Percentiles rank a stretch among this genome's conserved stretches.
These are phyloP conservation scores for Lentinula sp. DNA, from an alignment of 768 basidiomycete genomes.

Conservation along the genomic window DNA sequence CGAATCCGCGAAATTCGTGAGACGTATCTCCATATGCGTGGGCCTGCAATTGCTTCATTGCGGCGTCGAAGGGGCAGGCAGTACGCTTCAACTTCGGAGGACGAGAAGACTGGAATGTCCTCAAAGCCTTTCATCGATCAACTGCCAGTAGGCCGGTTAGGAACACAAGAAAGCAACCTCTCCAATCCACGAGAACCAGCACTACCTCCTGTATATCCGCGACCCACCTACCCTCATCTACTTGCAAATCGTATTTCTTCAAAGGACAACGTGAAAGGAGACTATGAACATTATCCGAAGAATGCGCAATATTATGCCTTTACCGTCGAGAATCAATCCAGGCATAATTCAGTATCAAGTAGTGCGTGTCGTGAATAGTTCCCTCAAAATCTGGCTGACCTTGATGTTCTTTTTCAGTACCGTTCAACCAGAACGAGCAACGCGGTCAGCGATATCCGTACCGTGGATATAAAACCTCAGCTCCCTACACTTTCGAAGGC, in stretches of 20 bases:
- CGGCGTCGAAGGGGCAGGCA: constrained; percentile 25
- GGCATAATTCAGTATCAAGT: neutral
- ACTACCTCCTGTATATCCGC: neutral
- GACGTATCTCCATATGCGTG: constrained; percentile 23
- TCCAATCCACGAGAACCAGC: neutral
- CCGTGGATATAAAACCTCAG: too few species aligned
- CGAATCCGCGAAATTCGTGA: constrained; percentile 28
- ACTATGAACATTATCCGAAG: neutral
- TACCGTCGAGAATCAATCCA: neutral
- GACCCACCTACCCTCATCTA: neutral
- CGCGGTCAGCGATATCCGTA: too few species aligned
- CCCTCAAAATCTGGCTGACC: neutral
- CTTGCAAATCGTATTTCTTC: neutral
- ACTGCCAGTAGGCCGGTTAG: too few species aligned
- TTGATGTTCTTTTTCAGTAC: neutral
- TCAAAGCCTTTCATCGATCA: neutral
- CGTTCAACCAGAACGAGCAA: neutral
- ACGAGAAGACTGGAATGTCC: constrained; percentile 2
- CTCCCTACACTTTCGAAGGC: neutral
- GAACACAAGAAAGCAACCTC: neutral
- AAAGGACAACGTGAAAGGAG: too few species aligned
- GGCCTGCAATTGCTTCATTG: constrained; percentile 28
- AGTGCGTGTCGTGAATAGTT: neutral
- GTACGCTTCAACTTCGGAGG: constrained; percentile 14
- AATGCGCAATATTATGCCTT: neutral